Base-by-base conservation (phyloP, 2,329 filamentous ascomycete species). In the Aschersonia sp. region DNA sequence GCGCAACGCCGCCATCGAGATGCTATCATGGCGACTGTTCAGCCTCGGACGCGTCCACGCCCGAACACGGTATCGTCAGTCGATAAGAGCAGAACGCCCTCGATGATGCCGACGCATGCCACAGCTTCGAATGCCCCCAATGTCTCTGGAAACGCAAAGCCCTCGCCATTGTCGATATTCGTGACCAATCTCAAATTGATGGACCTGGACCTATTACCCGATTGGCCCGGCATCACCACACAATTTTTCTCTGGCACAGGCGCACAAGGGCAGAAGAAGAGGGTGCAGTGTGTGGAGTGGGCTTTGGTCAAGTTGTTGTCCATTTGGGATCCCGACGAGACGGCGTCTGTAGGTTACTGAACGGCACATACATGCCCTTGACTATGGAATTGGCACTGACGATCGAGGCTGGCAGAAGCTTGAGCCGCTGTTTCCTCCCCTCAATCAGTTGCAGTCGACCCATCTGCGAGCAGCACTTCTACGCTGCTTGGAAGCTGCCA, bases 211-310 rank as follows among this genome's bases (percentile, higher is more conserved):
- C 68, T 75, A 45, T 74, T 74, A 0, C 70, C 78, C 1, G 88
- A 94, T 65, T 96, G 89, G 85, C 91, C 91, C 0, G 73, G 67
- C 20, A 84, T 96, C 49, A 80, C 77, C 1, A 61, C 73, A 0
- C 72, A 82, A 45, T 85, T 84, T 2, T 87, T 97, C 59, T 70
- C 73, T 4, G 80, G 74, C 49, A 77, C 85, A 56, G 75, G 74
- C 3, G 73, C 75, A 0, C 80, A 83, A 52, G 85, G 85, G 47
- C 84, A 91, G 63, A 92, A 91, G 66, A 84, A 83, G 63, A 79
- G 91, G 47, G 81, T 94, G 40, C 80, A 85, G 56, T 80, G 80
- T 51, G 79, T 89, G 40, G 92, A 98, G 69, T 97, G 91, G 88
- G 80, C 84, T 1, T 70, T 97, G n/a, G 95, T 85, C 63, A 82